Conservation (phyloP, 164 flowering plant species). For the Vitis labrusca region DNA sequence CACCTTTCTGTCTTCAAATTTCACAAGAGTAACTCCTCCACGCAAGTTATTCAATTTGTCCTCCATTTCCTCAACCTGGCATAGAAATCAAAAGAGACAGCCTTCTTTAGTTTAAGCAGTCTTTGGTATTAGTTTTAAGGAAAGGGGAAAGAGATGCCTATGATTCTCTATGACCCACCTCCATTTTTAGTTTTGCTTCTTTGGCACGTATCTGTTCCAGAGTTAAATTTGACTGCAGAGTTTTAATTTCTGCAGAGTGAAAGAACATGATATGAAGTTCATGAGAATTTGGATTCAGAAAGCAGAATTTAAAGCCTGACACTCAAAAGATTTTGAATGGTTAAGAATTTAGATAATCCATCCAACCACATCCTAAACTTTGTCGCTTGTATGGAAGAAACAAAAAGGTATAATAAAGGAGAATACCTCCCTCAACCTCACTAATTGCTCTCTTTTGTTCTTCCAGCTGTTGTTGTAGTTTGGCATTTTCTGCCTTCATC, state of each 20-base stretch:
- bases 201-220: constrained; percentile 67
- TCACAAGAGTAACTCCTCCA: constrained; percentile 62
- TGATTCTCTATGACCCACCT: constrained; percentile 36
- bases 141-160: too few species aligned
- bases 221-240: constrained; percentile 82
- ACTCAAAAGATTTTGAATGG: neutral
- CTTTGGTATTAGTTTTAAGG: neutral
- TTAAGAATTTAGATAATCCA: neutral
- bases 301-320: constrained; percentile 1
- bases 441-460: constrained; percentile 57
- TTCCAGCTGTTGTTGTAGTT: constrained; percentile 58
- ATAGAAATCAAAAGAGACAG: neutral
- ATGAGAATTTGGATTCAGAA: neutral
- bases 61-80: constrained; percentile 61
- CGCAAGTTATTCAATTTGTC: constrained; percentile 48
- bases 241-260: constrained; percentile 63
- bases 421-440: constrained; percentile 79
- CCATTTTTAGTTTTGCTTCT: constrained; percentile 50
- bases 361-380: neutral
- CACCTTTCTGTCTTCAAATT: constrained; percentile 53
- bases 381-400: neutral
- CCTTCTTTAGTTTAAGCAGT: neutral
- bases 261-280: neutral
- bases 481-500: constrained; percentile 84
- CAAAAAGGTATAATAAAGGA: neutral